Percentiles rank a stretch among this genome's conserved stretches.
Conservation (phyloP, 192 early-diverging fungal species). For the Geosiphon pyriformis region DNA sequence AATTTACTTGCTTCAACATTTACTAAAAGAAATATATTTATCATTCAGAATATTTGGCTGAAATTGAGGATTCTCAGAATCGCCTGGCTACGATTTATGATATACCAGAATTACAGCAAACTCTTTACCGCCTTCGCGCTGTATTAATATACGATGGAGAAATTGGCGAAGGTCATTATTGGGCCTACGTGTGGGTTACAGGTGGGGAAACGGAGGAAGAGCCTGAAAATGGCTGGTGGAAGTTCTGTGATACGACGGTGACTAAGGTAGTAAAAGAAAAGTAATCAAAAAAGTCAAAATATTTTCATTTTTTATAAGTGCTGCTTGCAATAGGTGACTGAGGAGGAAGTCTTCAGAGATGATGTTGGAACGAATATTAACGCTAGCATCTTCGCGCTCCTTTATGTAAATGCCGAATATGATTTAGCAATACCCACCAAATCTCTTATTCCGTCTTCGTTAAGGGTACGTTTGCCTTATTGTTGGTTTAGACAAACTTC, state of each 20-base stretch:
- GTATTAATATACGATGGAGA: conserved; percentile 31
- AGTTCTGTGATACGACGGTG: background rate
- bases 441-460: background rate
- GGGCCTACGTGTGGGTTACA: conserved; percentile 35
- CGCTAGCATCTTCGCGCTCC: background rate
- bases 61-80: background rate
- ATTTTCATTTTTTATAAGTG: background rate
- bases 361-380: conserved; percentile 4
- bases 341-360: background rate
- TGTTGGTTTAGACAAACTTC: background rate
- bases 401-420: background rate
- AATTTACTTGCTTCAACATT: background rate
- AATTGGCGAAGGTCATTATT: conserved; percentile 31
- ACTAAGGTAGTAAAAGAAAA: background rate
- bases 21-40: background rate
- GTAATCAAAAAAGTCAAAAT: background rate
- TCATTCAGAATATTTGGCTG: conserved; percentile 10
- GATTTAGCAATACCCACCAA: background rate
- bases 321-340: background rate
- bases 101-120: conserved; percentile 10
- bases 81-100: conserved; percentile 16
- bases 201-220: background rate
- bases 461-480: background rate
- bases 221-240: background rate
- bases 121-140: conserved; percentile 29